Base-by-base conservation (phyloP, 441 rosid genomes). In the Erodium texanum region DNA sequence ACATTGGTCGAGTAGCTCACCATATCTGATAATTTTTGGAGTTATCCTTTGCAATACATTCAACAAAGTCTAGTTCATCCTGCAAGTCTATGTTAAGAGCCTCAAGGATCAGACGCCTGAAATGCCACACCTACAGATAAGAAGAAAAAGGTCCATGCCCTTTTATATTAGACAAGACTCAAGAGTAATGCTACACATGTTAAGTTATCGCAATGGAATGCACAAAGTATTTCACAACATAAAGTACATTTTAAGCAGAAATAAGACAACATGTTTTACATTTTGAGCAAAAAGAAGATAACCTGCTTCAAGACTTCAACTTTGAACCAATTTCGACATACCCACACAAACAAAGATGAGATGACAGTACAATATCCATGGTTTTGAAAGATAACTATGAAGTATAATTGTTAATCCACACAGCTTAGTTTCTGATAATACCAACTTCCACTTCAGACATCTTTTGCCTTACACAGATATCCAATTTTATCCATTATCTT, bases 1-100 rank as follows among this genome's bases (percentile, higher is more conserved):
- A 7, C 36, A 62, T 62, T 20, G 65, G 12, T 18, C 15, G 67
- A 3, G 50, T 24, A 38, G 38, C 87, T 89, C 75, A 92, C 99
- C 99, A 92, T 73, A 94, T 78, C 68, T 92, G 99, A 81, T 89
- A 92, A 73, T 89, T 94, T 76, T 92, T 94, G n/a, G 92, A 78
- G 70, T 86, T 94, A 7, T 70, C 70, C 79, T 82, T 71, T 18
- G 97, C 94, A 66, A 89, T 80, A 59, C 70, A 52, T 62, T 83
- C 85, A 45, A 88, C 79, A 56, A 82, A 92, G 20, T 81, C 80
- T 36, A 94, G 77, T 74, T 89, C 99, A 24, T 77, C 71, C 24
- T 43, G 66, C 78, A 87, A 43, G 70, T 92, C 88, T 1, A 71
- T 58, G 54, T 75, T 68, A 41, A 92, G 82, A 7, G 85, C 78